A percentile compares a stretch with the other conserved stretches of the same genome.
phyloP scores from a whole-genome alignment of 2,329 filamentous ascomycete species.

The Arthroderma sp. region DNA sequence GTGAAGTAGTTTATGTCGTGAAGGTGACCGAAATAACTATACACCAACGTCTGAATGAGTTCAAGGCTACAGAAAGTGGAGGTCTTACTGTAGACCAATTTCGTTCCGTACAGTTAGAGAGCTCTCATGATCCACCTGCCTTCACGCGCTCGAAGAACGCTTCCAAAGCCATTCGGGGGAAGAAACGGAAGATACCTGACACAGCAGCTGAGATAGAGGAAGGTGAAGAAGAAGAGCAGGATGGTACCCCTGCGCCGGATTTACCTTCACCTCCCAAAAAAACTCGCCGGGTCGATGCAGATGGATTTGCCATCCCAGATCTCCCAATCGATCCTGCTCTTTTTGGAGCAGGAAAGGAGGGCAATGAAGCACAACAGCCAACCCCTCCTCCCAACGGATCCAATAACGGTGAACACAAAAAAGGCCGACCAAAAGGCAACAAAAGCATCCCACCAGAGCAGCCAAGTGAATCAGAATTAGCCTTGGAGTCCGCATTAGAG shows the following conservation, averaged over 20 bases:
- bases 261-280: slow-evolving; percentile 13
- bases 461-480: slow-evolving; percentile 46
- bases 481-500: slow-evolving; percentile 48
- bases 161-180: slow-evolving; percentile 41
- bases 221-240: slow-evolving; percentile 37
- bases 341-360: slow-evolving; percentile 8
- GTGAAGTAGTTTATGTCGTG: slow-evolving; percentile 95
- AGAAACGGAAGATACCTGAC: slow-evolving; percentile 21
- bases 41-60: slow-evolving; percentile 80
- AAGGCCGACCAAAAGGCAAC: slow-evolving; percentile 19
- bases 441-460: slow-evolving; percentile 30
- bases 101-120: slow-evolving; percentile 42
- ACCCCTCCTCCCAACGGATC: not conserved
- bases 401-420: not conserved
- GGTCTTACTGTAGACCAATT: slow-evolving; percentile 81
- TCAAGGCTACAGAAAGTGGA: slow-evolving; percentile 73
- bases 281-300: slow-evolving; percentile 43
- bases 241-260: slow-evolving; percentile 10
- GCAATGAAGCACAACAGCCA: slow-evolving; percentile 1
- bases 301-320: slow-evolving; percentile 54
- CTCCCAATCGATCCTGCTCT: slow-evolving; percentile 34
- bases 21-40: slow-evolving; percentile 93
- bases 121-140: slow-evolving; percentile 67
- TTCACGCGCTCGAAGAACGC: slow-evolving; percentile 47
- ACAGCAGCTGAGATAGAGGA: slow-evolving; percentile 32